These are phyloP conservation scores for Podosphaera leucotricha DNA, from an alignment of 2,329 filamentous ascomycete genomes.

Conservation along the genomic window DNA sequence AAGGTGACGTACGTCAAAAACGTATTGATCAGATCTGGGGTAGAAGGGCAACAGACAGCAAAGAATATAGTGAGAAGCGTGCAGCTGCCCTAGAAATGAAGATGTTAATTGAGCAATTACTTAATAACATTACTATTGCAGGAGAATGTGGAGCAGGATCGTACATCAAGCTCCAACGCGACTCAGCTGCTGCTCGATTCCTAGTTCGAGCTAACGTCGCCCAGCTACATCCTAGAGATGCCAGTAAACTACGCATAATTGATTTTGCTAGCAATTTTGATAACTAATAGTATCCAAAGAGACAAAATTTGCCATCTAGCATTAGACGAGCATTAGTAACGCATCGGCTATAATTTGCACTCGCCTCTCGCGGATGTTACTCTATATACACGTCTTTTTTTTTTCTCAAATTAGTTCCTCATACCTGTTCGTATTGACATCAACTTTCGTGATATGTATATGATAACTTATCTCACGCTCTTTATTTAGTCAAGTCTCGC, in stretches of 20 bases:
- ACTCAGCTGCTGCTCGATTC: conserved; percentile 39
- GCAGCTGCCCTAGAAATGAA: conserved; percentile 34
- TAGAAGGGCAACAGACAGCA: conserved; percentile 14
- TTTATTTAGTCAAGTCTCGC: no score
- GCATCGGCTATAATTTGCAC: no score
- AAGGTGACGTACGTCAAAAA: conserved; percentile 29
- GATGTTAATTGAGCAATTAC: conserved; percentile 32
- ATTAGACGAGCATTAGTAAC: no score
- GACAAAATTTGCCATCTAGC: no score
- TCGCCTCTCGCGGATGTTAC: no score
- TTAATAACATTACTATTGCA: conserved; percentile 32
- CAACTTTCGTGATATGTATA: no score
- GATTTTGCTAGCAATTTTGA: conserved; percentile 42
- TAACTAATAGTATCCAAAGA: no score
- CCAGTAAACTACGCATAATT: conserved; percentile 31
- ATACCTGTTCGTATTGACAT: no score
- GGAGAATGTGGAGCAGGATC: conserved; percentile 29
- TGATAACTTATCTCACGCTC: no score
- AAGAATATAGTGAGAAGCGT: conserved; percentile 14
- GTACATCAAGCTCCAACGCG: conserved; percentile 33
- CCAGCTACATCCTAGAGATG: conserved; percentile 40
- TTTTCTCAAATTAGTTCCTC: no score
- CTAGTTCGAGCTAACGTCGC: conserved; percentile 41
- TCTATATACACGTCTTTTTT: no score
- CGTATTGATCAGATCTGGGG: conserved; percentile 41